phyloP scores from a whole-genome alignment of 2,329 filamentous ascomycete genomes.

The Botrytis tulipae region DNA sequence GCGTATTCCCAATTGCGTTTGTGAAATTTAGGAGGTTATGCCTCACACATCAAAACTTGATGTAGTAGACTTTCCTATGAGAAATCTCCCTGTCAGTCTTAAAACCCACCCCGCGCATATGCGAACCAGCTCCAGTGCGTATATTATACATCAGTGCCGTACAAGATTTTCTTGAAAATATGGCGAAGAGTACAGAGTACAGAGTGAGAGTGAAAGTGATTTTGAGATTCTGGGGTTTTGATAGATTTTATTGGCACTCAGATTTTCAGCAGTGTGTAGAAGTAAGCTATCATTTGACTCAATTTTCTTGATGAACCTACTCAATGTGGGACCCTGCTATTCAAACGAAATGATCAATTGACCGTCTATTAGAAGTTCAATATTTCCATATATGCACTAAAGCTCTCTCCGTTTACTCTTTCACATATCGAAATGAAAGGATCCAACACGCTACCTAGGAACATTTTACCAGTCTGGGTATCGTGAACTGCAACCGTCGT shows the following conservation, averaged over 20 bases:
- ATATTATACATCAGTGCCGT: background rate
- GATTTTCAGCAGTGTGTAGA: background rate
- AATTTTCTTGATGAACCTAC: background rate
- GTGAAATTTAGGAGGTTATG: background rate
- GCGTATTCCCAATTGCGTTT: background rate
- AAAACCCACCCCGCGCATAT: background rate
- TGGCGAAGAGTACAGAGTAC: background rate
- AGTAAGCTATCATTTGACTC: background rate
- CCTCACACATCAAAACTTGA: background rate
- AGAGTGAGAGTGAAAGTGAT: background rate
- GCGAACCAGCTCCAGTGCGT: background rate
- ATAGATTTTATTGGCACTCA: background rate
- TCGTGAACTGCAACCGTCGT: conserved; percentile 38
- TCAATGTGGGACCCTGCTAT: too few species aligned
- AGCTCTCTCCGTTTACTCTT: conserved; percentile 4
- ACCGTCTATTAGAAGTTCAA: conserved; percentile 1
- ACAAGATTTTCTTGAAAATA: background rate
- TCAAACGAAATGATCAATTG: background rate
- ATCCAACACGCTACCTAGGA: conserved; percentile 32
- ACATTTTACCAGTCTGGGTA: conserved; percentile 37
- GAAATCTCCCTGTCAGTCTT: background rate
- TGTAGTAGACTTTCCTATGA: background rate
- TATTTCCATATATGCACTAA: conserved; percentile 11
- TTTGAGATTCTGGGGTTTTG: background rate
- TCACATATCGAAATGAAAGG: conserved; percentile 16